Conservation (phyloP, 2,329 filamentous ascomycete genomes). For the Allantophomopsis cytisporea region DNA sequence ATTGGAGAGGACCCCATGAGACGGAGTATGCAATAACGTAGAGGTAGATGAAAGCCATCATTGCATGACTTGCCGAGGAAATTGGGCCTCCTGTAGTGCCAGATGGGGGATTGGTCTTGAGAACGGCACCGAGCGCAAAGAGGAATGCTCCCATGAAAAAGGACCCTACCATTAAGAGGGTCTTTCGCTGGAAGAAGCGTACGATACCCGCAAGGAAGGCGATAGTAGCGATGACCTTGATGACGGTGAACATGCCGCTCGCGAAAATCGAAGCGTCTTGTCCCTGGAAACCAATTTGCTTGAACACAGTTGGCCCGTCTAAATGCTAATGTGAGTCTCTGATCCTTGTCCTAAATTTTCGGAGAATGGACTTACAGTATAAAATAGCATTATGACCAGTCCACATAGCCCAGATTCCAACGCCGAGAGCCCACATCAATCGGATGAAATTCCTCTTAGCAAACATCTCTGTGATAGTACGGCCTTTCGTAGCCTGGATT, state of each 20-base stretch:
- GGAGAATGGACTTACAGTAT: no score
- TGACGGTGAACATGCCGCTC: constrained; percentile 58
- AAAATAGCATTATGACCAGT: no score
- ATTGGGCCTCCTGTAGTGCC: constrained; percentile 12
- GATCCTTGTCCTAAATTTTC: no score
- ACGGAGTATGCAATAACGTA: constrained; percentile 29
- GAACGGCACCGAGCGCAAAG: constrained; percentile 35
- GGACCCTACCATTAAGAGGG: constrained; percentile 30
- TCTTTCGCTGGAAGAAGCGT: constrained; percentile 30
- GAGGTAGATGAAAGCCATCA: constrained; percentile 14
- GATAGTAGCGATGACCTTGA: constrained; percentile 49
- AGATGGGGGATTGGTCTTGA: constrained; percentile 25
- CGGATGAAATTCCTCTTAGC: no score
- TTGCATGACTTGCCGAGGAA: constrained; percentile 25
- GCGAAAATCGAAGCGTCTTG: constrained; percentile 50
- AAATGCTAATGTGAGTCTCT: no score
- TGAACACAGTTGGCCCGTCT: constrained; percentile 34
- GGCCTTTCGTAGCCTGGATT: constrained; percentile 55
- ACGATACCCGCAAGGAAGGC: constrained; percentile 36
- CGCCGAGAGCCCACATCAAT: no score
- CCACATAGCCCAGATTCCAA: no score
- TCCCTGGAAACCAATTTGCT: constrained; percentile 42
- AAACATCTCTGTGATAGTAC: constrained; percentile 20
- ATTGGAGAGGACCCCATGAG: constrained; percentile 36
- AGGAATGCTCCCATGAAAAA: constrained; percentile 36